phyloP scores from a whole-genome alignment of 441 rosid species.

The Manihot esculenta region DNA sequence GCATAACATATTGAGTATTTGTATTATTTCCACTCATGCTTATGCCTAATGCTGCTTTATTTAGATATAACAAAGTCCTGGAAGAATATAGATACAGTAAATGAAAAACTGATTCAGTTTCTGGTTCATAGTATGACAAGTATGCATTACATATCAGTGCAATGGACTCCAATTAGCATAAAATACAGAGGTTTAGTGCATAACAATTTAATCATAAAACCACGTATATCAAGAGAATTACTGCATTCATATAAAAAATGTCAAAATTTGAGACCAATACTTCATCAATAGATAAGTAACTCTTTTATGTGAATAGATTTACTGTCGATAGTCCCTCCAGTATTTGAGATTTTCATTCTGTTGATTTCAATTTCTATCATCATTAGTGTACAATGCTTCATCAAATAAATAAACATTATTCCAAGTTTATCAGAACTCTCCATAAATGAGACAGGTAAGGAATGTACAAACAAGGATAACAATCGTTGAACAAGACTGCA shows the following conservation, averaged over 20 bases:
- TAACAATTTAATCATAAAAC: not conserved
- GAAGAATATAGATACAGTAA: not conserved
- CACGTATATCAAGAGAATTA: not conserved
- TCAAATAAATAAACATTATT: not conserved
- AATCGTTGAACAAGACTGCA: conserved; percentile 58
- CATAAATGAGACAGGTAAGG: conserved; percentile 30
- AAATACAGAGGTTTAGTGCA: not conserved
- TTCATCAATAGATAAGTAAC: not conserved
- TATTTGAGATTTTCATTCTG: not conserved
- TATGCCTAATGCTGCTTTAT: not conserved
- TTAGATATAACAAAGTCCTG: not conserved
- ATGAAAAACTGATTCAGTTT: not conserved
- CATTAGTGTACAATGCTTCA: not conserved
- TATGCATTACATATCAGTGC: not conserved
- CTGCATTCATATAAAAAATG: not conserved
- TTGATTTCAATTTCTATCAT: not conserved
- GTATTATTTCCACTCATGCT: not conserved
- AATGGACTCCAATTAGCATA: not conserved
- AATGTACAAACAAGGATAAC: conserved; percentile 96
- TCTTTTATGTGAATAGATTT: not conserved
- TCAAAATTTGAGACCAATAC: not conserved
- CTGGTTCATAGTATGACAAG: not conserved
- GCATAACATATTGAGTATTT: not conserved
- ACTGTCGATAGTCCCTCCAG: not conserved
- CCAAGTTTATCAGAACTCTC: not conserved